Evolutionary conservation across 2,329 filamentous ascomycete species (phyloP), one percentile per base, ranked within the genome.

Genomic region (Trichoderma aggressivum): DNA sequence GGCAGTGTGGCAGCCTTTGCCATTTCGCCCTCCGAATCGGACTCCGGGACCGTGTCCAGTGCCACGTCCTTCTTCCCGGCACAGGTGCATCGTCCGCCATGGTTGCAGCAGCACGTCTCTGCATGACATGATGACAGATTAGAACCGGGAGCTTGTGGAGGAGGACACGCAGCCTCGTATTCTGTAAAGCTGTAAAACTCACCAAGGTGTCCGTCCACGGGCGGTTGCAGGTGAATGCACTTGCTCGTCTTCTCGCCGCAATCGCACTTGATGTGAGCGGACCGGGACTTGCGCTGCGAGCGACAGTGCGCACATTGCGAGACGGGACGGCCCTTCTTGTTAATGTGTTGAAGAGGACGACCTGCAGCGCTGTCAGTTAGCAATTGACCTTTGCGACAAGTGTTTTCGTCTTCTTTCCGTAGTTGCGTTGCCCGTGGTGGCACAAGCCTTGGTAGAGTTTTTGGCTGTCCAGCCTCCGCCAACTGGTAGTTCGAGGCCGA

Each of bases 221-320:
- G 84, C 66, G 85, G 85, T 76, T 88, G 86, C 78, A 90, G 76
- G 79, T 91, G 88, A 72, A 86, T 82, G 80, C 89, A 91, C 80
- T 89, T 89, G 85, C 92, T 91, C 73, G 90, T 90, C 87, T 97
- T 98, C 83, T 97, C 93, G 80, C 94, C 94, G 82, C 96, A 99
- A 83, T 98, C 94, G 84, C 96, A 99, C 83, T 96, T 97, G 79
- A 96, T 89, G 83, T 98, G 96, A 75, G 95, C 93, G 72, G 94
- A 91, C 78, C 96, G 93, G 82, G 94, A 95, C 87, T 98, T 98
- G 85, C 96, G 94, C 87, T 97, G 92, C 76, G 92, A 90, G 81
- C 96, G 95, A 84, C 96, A 99, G 84, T 99, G 96, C 76, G 94
- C 89, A 84, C 96, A 99, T 90, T 99, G 96, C 77, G 96, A 97